A percentile compares a stretch with the other conserved stretches of the same genome.
Conservation (phyloP, 805 yeast genomes). For the Blastobotrys attinorum region DNA sequence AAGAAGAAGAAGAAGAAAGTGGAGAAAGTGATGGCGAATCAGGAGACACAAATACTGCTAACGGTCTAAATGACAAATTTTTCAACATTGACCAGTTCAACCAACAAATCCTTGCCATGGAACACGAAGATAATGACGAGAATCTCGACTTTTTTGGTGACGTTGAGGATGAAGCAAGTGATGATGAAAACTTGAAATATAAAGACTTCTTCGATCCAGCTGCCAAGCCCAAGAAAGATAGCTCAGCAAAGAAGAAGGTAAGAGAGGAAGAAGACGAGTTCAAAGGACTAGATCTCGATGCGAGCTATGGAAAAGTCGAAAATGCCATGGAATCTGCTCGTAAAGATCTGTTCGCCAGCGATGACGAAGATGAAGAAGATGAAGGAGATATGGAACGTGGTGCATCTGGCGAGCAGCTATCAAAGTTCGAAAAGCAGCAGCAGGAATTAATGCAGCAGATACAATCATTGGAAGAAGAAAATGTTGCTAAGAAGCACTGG, state of each 20-base stretch:
- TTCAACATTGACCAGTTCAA: conserved; percentile 82
- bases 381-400: conserved; percentile 30
- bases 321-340: conserved; percentile 26
- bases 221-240: conserved; percentile 7
- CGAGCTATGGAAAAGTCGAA: conserved; percentile 21
- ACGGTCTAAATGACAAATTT: conserved; percentile 74
- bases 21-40: conserved; percentile 12
- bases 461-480: conserved; percentile 69
- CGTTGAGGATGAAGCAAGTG: conserved; percentile 36
- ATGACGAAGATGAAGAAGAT: conserved; percentile 52
- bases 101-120: conserved; percentile 61
- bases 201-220: conserved; percentile 34
- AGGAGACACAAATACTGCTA: conserved; percentile 34
- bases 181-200: conserved; percentile 30
- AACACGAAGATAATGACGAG: conserved; percentile 40
- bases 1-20: conserved; percentile 24
- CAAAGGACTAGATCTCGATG: conserved; percentile 19
- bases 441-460: conserved; percentile 69
- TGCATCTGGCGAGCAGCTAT: conserved; percentile 46
- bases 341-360: conserved; percentile 35
- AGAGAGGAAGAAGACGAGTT: conserved; percentile 8
- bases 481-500: conserved; percentile 89
- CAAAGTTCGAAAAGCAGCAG: conserved; percentile 82
- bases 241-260: conserved; percentile 5
- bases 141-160: conserved; percentile 39